phyloP scores from a whole-genome alignment of 257 asterid genomes.

The Capsicum rhomboideum region DNA sequence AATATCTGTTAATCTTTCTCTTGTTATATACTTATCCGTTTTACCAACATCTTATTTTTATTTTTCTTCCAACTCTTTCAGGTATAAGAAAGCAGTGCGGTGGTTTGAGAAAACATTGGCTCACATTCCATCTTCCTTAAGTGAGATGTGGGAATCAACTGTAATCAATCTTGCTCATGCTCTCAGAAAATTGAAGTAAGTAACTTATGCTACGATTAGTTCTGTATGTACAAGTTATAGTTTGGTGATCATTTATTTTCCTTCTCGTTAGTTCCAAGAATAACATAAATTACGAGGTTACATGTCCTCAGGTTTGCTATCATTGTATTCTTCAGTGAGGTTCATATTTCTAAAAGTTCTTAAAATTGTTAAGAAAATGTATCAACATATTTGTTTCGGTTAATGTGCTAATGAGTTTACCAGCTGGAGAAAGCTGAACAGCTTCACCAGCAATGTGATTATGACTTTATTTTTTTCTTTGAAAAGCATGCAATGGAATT shows the following conservation, averaged over 20 bases:
- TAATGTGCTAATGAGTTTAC: background rate
- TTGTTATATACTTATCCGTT: background rate
- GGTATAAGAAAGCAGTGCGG: constrained; percentile 78
- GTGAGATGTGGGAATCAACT: constrained; percentile 99
- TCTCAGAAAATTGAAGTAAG: constrained; percentile 77
- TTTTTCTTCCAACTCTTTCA: constrained; percentile 20
- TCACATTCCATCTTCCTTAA: constrained; percentile 72
- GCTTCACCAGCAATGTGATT: background rate
- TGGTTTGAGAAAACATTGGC: constrained; percentile 92
- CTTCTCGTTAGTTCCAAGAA: background rate
- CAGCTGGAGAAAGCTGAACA: background rate
- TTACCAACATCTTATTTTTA: background rate
- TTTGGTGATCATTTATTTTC: background rate
- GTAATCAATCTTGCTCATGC: constrained; percentile 93
- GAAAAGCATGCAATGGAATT: background rate
- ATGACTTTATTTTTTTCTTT: background rate
- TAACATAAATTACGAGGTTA: background rate
- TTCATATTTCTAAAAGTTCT: background rate
- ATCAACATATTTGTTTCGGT: background rate
- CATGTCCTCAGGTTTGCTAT: background rate
- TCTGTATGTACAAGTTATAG: background rate
- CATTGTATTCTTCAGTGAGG: background rate
- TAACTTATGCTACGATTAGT: background rate
- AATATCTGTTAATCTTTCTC: background rate
- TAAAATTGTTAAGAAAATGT: background rate